Percentiles rank a stretch among this genome's conserved stretches.
Evolutionary conservation across 106 monocot species (phyloP).

Genomic region (Iris macrosiphon): DNA sequence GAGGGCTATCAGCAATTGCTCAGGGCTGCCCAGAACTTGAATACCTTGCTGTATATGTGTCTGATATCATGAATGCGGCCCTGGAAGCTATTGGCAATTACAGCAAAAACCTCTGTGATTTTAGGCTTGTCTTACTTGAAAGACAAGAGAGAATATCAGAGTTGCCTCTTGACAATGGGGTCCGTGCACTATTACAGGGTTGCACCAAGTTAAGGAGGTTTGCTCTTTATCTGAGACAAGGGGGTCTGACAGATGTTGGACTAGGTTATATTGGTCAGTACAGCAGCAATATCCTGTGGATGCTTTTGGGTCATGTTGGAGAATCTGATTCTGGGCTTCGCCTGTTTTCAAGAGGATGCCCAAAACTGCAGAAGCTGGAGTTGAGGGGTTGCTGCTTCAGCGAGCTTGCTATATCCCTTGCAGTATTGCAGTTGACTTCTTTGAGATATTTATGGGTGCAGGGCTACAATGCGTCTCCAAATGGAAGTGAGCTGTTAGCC

Average conservation of each 20-base stretch:
- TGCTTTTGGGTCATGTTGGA: slow-evolving; percentile 75
- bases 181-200: slow-evolving; percentile 61
- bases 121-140: slow-evolving; percentile 73
- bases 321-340: slow-evolving; percentile 63
- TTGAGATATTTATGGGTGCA: slow-evolving; percentile 87
- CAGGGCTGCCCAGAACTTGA: slow-evolving; percentile 70
- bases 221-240: slow-evolving; percentile 74
- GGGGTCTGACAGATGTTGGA: slow-evolving; percentile 68
- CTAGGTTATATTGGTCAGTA: slow-evolving; percentile 59
- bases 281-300: slow-evolving; percentile 59
- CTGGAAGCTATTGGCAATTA: slow-evolving; percentile 55
- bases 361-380: slow-evolving; percentile 72
- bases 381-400: slow-evolving; percentile 82
- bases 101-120: slow-evolving; percentile 66
- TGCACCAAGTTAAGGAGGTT: slow-evolving; percentile 76
- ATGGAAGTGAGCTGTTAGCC: slow-evolving; percentile 38
- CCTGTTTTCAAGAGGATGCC: slow-evolving; percentile 60
- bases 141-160: slow-evolving; percentile 59
- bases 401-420: slow-evolving; percentile 60
- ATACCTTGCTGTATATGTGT: slow-evolving; percentile 82
- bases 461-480: slow-evolving; percentile 60
- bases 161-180: slow-evolving; percentile 80
- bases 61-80: slow-evolving; percentile 73
- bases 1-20: slow-evolving; percentile 58
- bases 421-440: slow-evolving; percentile 42